These are phyloP conservation scores for Vanilla planifolia DNA, from an alignment of 106 monocot species.

Conservation along the genomic window DNA sequence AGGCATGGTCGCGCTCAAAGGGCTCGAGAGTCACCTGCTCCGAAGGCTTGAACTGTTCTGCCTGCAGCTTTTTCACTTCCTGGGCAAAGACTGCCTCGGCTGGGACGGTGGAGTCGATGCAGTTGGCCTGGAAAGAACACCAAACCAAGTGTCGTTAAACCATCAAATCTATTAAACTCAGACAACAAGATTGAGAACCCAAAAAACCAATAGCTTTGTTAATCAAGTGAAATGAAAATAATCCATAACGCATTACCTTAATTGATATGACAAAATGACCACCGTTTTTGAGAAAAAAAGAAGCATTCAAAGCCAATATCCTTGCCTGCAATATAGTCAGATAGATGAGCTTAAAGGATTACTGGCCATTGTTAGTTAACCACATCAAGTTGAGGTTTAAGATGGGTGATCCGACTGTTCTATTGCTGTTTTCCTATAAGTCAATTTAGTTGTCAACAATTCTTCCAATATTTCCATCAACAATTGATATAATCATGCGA, in stretches of 20 bases:
- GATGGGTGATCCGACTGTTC: too few relatives aligned
- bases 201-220: not conserved
- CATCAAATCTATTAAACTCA: too few relatives aligned
- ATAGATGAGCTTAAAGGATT: not conserved
- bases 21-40: conserved; percentile 94
- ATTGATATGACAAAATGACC: conserved; percentile 96
- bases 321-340: conserved; percentile 47
- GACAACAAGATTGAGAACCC: too few relatives aligned
- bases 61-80: conserved; percentile 86
- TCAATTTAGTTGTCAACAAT: too few relatives aligned
- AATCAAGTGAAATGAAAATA: not conserved
- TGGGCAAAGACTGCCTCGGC: conserved; percentile 86
- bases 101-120: conserved; percentile 88
- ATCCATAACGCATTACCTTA: conserved; percentile 38
- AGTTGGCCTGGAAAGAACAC: conserved; percentile 58
- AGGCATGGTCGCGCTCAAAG: conserved; percentile 93
- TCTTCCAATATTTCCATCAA: too few relatives aligned
- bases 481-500: too few relatives aligned
- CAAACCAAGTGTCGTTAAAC: not conserved
- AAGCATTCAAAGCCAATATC: conserved; percentile 85
- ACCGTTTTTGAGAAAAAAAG: conserved; percentile 80
- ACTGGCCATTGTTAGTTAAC: not conserved
- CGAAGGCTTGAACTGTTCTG: conserved; percentile 82
- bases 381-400: too few relatives aligned
- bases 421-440: too few relatives aligned